Percentiles rank a stretch among this genome's conserved stretches.
Evolutionary conservation across 345 rosid genomes (phyloP).

Genomic region (Noccaea bulbosa): DNA sequence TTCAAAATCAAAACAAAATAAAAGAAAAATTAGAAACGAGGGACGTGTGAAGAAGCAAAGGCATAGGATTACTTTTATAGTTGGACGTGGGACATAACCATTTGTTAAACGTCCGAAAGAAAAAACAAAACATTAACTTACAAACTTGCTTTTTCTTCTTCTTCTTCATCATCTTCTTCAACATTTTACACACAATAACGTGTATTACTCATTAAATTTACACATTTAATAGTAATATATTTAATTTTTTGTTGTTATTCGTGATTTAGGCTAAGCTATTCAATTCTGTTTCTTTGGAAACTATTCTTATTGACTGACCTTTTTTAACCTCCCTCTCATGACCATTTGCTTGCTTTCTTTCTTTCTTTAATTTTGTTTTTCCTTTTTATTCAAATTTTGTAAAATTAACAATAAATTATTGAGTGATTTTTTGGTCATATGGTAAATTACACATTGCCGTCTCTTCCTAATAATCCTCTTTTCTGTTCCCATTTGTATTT

Average conservation of each 20-base stretch:
- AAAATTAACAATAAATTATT: not conserved
- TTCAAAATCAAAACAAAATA: not conserved
- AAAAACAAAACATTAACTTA: not conserved
- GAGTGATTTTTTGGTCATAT: conserved; percentile 20
- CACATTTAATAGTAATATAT: not conserved
- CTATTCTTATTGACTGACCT: conserved; percentile 26
- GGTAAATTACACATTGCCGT: conserved; percentile 38
- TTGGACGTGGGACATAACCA: conserved; percentile 16
- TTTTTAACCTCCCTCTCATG: conserved; percentile 10
- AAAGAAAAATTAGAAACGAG: conserved; percentile 4
- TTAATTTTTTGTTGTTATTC: conserved; percentile 16
- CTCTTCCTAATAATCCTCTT: conserved; percentile 39
- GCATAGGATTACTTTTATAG: conserved; percentile 1
- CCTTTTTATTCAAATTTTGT: not conserved
- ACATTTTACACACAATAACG: not conserved
- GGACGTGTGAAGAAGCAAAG: conserved; percentile 40
- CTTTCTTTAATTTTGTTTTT: not conserved
- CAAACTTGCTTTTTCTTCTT: conserved; percentile 18
- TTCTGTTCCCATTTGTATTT: conserved; percentile 38
- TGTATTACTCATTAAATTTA: not conserved
- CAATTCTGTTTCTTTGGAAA: conserved; percentile 34
- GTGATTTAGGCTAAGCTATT: conserved; percentile 28
- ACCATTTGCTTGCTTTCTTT: conserved; percentile 32
- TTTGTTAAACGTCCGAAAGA: conserved; percentile 5
- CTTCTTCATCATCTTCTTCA: not conserved